A percentile compares a stretch with the other conserved stretches of the same genome.
Conservation (phyloP, 192 early-diverging fungal species). For the Gigaspora rosea region DNA sequence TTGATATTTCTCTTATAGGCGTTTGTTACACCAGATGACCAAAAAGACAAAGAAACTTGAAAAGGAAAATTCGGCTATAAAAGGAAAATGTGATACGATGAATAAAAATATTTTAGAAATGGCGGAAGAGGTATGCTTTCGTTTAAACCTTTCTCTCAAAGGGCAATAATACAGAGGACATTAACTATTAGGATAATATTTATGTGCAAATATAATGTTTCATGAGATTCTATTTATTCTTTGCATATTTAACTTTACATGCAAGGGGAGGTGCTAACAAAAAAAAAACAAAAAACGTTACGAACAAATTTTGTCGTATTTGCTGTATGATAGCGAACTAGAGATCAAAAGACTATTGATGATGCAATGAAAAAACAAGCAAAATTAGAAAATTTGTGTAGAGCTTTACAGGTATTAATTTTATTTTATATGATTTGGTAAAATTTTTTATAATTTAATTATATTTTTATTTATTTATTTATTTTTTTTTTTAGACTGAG, state of each 20-base stretch:
- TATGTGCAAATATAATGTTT: too few relatives aligned
- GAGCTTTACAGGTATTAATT: constrained; percentile 50
- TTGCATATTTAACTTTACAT: not conserved
- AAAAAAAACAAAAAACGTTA: not conserved
- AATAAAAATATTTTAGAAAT: constrained; percentile 62
- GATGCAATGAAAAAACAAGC: constrained; percentile 45
- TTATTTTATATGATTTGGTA: not conserved
- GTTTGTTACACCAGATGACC: constrained; percentile 48
- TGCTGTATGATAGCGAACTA: constrained; percentile 42
- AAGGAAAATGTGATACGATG: constrained; percentile 59
- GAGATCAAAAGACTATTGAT: constrained; percentile 50
- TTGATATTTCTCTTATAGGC: constrained; percentile 26
- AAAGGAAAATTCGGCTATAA: constrained; percentile 55
- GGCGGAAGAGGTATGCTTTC: constrained; percentile 50
- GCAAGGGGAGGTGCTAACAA: not conserved
- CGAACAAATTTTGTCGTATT: not conserved
- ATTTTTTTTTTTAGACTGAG: constrained; percentile 19
- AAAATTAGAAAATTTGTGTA: constrained; percentile 59
- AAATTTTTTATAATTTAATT: not conserved
- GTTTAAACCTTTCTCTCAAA: too few relatives aligned
- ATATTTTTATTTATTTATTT: not conserved
- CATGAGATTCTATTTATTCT: too few relatives aligned
- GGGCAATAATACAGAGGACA: too few relatives aligned
- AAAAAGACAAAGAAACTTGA: constrained; percentile 61
- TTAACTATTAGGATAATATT: too few relatives aligned